Conservation (phyloP, 495 filamentous ascomycete species). For the Podospora conica region DNA sequence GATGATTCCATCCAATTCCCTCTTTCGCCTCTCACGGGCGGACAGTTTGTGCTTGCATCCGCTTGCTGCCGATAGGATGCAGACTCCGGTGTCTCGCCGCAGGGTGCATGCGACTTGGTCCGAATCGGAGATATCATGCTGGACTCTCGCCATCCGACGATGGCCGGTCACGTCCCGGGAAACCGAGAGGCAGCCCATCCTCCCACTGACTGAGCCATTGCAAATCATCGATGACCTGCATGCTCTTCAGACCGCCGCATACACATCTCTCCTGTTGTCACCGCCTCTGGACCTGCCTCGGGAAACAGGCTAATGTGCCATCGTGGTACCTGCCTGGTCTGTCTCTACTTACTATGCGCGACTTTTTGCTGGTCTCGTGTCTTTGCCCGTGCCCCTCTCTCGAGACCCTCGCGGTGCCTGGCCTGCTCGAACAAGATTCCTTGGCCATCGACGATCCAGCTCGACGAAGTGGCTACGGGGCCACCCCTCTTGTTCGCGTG, state of each 20-base stretch:
- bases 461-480: background rate
- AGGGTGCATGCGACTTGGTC: constrained; percentile 8
- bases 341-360: constrained; percentile 17
- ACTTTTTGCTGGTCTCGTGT: constrained; percentile 18
- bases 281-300: background rate
- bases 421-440: background rate
- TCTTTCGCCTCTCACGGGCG: too few species aligned
- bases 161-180: background rate
- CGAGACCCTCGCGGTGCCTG: background rate
- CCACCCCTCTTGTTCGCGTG: constrained; percentile 3
- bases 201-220: constrained; percentile 1
- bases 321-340: constrained; percentile 9
- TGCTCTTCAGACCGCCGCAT: background rate
- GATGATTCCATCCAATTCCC: background rate
- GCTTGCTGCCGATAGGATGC: constrained; percentile 5
- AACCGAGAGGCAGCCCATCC: constrained; percentile 4
- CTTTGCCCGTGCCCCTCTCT: background rate
- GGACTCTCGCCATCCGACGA: background rate
- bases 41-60: background rate
- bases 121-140: constrained; percentile 15
- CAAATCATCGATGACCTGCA: background rate
- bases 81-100: constrained; percentile 6
- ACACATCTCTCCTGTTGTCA: background rate
- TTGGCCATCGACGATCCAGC: constrained; percentile 8
- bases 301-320: constrained; percentile 19